phyloP scores from a whole-genome alignment of 148 eudicot genomes.

The Fallopia convolvulus region DNA sequence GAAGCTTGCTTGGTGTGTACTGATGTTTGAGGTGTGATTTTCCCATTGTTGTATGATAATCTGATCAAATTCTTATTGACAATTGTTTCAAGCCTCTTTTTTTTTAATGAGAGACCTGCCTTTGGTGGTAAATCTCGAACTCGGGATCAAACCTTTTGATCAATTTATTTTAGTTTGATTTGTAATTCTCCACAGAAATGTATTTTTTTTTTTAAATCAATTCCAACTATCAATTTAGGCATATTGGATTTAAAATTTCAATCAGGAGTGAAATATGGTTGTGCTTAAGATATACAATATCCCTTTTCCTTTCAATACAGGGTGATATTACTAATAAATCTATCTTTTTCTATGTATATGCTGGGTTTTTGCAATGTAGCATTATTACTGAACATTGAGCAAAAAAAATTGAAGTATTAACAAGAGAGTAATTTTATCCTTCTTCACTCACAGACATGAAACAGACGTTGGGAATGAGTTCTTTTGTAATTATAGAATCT shows the following conservation, averaged over 20 bases:
- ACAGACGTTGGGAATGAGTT: constrained; percentile 9
- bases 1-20: neutral
- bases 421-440: too few species aligned
- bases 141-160: neutral
- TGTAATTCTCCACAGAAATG: neutral
- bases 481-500: neutral
- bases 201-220: neutral
- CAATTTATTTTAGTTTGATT: neutral
- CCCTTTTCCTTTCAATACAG: too few species aligned
- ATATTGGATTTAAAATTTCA: too few species aligned
- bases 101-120: too few species aligned
- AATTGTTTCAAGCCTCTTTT: neutral
- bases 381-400: neutral
- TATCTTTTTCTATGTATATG: too few species aligned
- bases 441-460: neutral
- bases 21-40: neutral
- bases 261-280: too few species aligned
- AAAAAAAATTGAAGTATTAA: neutral
- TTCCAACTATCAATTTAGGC: neutral
- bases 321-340: too few species aligned
- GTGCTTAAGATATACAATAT: too few species aligned
- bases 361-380: neutral
- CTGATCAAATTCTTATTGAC: neutral
- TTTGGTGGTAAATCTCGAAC: too few species aligned
- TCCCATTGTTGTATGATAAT: neutral